Percentiles rank a stretch among this genome's conserved stretches.
Conservation (phyloP, 2,329 filamentous ascomycete genomes). For the Nakataea oryzae region DNA sequence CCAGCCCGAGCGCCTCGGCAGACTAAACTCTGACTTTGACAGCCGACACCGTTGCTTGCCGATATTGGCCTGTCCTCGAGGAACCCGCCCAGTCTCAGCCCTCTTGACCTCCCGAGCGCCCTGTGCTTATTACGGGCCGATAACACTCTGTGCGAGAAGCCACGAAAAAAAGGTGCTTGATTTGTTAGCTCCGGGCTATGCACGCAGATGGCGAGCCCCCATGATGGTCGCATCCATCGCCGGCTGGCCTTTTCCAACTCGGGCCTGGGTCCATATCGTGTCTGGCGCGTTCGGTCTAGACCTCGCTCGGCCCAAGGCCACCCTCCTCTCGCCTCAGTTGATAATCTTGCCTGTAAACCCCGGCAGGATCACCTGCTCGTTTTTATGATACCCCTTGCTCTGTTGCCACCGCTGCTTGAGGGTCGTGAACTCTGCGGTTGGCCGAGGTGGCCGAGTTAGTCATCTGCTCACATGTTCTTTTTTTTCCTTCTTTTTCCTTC, state of each 20-base stretch:
- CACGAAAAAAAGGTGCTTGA: no score
- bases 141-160: background rate
- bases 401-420: constrained; percentile 27
- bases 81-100: background rate
- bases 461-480: background rate
- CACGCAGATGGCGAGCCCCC: no score
- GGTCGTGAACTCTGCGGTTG: constrained; percentile 19
- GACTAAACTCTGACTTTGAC: background rate
- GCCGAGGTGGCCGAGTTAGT: background rate
- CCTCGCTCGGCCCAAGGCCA: no score
- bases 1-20: no score
- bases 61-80: background rate
- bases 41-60: no score
- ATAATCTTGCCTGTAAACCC: constrained; percentile 18
- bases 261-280: no score
- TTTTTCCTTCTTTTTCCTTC: no score
- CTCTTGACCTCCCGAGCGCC: background rate
- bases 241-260: no score
- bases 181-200: no score
- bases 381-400: constrained; percentile 13
- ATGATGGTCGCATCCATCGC: no score
- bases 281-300: background rate
- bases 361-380: constrained; percentile 22
- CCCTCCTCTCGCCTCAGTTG: background rate
- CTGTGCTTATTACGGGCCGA: background rate